These are phyloP conservation scores for Hortiboletus flavorubellus DNA, from an alignment of 768 basidiomycete genomes.

Conservation along the genomic window DNA sequence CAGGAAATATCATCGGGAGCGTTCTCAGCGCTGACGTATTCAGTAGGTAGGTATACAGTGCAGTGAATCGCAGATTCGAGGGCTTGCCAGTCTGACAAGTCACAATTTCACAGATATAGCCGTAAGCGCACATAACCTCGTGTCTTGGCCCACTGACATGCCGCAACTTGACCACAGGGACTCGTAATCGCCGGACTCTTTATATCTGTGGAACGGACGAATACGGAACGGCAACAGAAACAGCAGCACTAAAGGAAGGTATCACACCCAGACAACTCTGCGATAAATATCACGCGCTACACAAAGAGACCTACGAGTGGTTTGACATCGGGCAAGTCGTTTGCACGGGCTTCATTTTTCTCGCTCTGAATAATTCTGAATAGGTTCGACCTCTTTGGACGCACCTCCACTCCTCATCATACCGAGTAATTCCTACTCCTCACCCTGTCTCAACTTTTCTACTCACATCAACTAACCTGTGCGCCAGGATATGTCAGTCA, in stretches of 20 bases:
- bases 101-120: conserved; percentile 45
- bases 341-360: background rate
- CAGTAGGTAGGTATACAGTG: conserved; percentile 74
- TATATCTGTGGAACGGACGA: conserved; percentile 99
- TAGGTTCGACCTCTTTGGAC: conserved; percentile 94
- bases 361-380: background rate
- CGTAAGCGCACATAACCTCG: conserved; percentile 39
- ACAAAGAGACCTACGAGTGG: conserved; percentile 94
- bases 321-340: conserved; percentile 82
- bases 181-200: conserved; percentile 83
- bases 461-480: background rate
- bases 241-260: conserved; percentile 88
- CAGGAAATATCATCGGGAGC: conserved; percentile 91
- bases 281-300: conserved; percentile 86
- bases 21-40: conserved; percentile 96
- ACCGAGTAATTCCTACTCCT: conserved; percentile 59
- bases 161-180: conserved; percentile 33
- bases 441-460: background rate
- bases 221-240: conserved; percentile 99
- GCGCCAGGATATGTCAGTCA: conserved; percentile 77
- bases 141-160: background rate
- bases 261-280: conserved; percentile 77
- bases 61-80: background rate
- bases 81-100: conserved; percentile 3
- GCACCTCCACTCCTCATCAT: conserved; percentile 88